phyloP scores from a whole-genome alignment of 208 protist genomes.

The Leishmania gerbilli region DNA sequence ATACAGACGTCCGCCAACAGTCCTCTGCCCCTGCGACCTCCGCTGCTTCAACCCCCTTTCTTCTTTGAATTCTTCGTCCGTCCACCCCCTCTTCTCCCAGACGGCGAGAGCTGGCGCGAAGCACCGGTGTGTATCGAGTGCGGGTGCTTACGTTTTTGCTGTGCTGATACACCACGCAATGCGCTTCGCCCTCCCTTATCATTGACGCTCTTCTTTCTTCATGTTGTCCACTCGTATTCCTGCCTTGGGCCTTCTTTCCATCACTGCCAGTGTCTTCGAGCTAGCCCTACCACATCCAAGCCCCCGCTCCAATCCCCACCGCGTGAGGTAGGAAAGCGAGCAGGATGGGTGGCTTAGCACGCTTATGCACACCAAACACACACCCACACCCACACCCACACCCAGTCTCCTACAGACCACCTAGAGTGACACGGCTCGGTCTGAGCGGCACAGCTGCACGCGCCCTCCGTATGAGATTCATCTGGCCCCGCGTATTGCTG shows the following conservation, averaged over 20 bases:
- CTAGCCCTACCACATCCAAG: not conserved
- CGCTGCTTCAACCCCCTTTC: not conserved
- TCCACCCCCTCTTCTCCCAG: not conserved
- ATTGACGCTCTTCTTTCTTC: too few relatives aligned
- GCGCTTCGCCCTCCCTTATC: too few relatives aligned
- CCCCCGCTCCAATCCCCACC: not conserved
- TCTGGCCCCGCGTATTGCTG: not conserved
- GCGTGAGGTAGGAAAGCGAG: not conserved
- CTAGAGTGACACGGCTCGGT: not conserved
- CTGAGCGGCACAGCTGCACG: not conserved
- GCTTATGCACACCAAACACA: not conserved
- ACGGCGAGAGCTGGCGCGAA: not conserved
- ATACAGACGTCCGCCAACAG: not conserved
- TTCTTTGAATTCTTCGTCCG: not conserved
- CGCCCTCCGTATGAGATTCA: not conserved
- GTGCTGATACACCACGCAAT: too few relatives aligned
- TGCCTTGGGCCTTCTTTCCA: not conserved
- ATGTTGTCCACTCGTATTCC: not conserved
- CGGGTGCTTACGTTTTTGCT: not conserved
- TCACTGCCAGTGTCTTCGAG: not conserved
- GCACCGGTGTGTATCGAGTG: not conserved
- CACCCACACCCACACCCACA: not conserved
- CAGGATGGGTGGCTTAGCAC: not conserved
- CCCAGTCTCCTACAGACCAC: not conserved
- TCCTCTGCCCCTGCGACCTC: not conserved